Evolutionary conservation across 331 rosid genomes (phyloP).

Genomic region (Cydonia oblonga): DNA sequence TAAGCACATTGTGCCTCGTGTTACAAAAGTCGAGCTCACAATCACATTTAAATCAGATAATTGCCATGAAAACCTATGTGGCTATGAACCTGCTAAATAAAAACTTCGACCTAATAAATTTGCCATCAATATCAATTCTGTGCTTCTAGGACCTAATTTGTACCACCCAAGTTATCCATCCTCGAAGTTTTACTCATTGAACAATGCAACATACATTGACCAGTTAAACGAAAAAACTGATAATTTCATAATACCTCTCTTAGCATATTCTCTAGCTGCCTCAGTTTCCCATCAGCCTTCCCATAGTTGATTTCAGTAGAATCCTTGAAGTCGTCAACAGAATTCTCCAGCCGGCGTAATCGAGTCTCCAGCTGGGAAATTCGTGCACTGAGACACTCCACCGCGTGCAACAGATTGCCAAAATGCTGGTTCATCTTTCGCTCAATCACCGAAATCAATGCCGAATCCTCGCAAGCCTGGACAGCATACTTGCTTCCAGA

Average conservation of each 20-base stretch:
- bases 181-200: background rate
- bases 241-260: conserved; percentile 11
- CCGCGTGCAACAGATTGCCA: conserved; percentile 12
- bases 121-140: background rate
- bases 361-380: conserved; percentile 27
- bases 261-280: conserved; percentile 16
- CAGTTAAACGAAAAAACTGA: background rate
- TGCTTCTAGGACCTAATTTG: background rate
- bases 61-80: background rate
- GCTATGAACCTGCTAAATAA: background rate
- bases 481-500: background rate
- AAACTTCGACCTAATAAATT: background rate
- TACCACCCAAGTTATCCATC: background rate
- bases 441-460: conserved; percentile 18
- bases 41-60: background rate
- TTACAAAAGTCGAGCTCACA: background rate
- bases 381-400: conserved; percentile 20
- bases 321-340: conserved; percentile 21
- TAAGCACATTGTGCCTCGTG: background rate
- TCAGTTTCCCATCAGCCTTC: conserved; percentile 22
- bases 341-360: conserved; percentile 17
- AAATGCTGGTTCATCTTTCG: conserved; percentile 17
- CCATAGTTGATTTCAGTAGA: conserved; percentile 11
- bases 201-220: background rate
- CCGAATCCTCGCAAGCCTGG: background rate